A percentile compares a stretch with the other conserved stretches of the same genome.
phyloP scores from a whole-genome alignment of 805 yeast genomes.

The Cyberlindnera meyerae region DNA sequence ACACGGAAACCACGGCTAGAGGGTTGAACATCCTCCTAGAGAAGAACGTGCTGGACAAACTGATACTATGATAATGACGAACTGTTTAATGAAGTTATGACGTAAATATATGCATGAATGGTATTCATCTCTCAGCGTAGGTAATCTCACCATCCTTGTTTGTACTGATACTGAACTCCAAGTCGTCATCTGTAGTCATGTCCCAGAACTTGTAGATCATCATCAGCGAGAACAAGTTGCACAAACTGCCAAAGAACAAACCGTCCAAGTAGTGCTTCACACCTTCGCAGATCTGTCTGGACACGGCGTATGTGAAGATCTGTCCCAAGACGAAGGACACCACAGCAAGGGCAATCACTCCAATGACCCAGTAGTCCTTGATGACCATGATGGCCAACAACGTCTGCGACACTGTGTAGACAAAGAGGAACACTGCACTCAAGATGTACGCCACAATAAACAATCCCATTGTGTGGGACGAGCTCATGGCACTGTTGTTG shows the following conservation, averaged over 20 bases:
- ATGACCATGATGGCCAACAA: constrained; percentile 63
- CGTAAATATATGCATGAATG: not conserved
- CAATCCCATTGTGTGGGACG: constrained; percentile 56
- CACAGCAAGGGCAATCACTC: constrained; percentile 69
- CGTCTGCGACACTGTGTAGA: constrained; percentile 64
- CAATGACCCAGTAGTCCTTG: constrained; percentile 82
- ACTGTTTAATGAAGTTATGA: not conserved
- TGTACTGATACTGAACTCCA: constrained; percentile 77
- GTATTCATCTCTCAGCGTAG: constrained; percentile 16
- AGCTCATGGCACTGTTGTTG: constrained; percentile 36
- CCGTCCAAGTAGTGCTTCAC: constrained; percentile 90
- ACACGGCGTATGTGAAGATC: constrained; percentile 64
- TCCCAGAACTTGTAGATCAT: constrained; percentile 98
- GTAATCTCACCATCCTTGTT: constrained; percentile 36
- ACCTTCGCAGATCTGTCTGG: constrained; percentile 58
- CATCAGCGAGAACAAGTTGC: constrained; percentile 81
- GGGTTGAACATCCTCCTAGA: constrained; percentile 18
- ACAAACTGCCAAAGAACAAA: constrained; percentile 72
- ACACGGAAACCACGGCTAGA: constrained; percentile 1
- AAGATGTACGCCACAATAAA: constrained; percentile 67
- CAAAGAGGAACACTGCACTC: constrained; percentile 59
- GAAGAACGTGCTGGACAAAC: constrained; percentile 1
- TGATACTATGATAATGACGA: constrained; percentile 4
- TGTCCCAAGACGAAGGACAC: constrained; percentile 82
- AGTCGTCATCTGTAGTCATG: constrained; percentile 89